Evolutionary conservation across 192 early-diverging fungal species (phyloP), one percentile per base, ranked within the genome.

Genomic region (Diversispora eburnea): DNA sequence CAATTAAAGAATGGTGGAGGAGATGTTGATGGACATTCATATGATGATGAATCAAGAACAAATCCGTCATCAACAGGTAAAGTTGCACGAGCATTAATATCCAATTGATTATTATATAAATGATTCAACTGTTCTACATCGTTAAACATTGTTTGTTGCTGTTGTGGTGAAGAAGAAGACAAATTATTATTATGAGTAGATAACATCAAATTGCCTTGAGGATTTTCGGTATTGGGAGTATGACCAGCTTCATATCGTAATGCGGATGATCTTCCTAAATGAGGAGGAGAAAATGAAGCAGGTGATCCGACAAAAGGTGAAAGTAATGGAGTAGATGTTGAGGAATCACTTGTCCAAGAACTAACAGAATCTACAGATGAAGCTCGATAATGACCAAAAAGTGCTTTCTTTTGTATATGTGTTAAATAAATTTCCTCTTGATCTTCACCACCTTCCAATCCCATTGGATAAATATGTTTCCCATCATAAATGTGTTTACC

Each of bases 311-410:
- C 58, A 54, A 72, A 72, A 46, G 70, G 70, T 49, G 70, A 72
- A n/a, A 72, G 58, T 5, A 72, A 60, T 19, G 70, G 70, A 13
- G 70, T 72, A 22, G 70, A 72, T 43, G 58, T 57, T 5, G 70
- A 61, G 7, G 70, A 72, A 17, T 72, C 70, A 72, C 70, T 72
- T 47, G 70, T 72, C 70, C 70, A 72, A 46, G 70, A 72, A 72
- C 70, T 72, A 39, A 46, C 70, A 62, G 70, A 72, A 43, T 72
- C 70, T n/a, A 72, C 70, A 3, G 70, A 72, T 33, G 70, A 72
- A 3, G 70, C 70, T 48, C 70, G 33, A 62, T 72, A 72, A 60
- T 72, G 70, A 43, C 70, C 70, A 17, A 72, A 72, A 45, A 72
- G 42, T 22, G 70, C 58, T 12, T 72, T 72, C 12, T 72, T 72